Evolutionary conservation across 2,329 filamentous ascomycete species (phyloP).

Genomic region (Acephala macrosclerotiorum): DNA sequence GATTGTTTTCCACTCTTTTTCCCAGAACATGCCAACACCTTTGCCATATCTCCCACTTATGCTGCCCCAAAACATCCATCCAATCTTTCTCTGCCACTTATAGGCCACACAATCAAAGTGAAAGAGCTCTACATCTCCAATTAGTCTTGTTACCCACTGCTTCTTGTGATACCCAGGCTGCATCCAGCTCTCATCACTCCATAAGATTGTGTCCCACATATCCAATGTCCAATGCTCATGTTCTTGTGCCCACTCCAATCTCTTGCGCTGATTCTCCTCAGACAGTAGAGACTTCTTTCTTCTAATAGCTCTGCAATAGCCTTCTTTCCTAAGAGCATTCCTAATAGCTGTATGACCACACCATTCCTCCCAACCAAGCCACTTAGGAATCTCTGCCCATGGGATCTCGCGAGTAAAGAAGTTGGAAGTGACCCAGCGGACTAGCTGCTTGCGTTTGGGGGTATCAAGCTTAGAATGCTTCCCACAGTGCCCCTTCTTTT

Average conservation of each 20-base stretch:
- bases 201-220: neutral
- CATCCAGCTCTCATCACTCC: conserved; percentile 5
- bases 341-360: neutral
- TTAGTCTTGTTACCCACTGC: neutral
- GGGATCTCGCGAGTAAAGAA: neutral
- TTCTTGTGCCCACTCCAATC: neutral
- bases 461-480: no score
- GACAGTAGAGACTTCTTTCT: no score
- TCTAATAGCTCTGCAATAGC: neutral
- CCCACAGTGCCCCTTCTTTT: no score
- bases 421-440: neutral
- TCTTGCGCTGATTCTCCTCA: neutral
- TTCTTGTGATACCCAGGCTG: neutral
- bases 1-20: neutral
- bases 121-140: neutral
- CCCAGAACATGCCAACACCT: no score
- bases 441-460: neutral
- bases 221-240: conserved; percentile 2
- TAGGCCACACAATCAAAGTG: neutral
- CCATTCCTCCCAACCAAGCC: neutral
- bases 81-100: conserved; percentile 3
- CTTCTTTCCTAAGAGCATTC: conserved; percentile 3
- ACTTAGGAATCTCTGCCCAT: conserved; percentile 7
- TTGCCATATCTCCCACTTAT: no score
- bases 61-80: no score